phyloP scores from a whole-genome alignment of 192 early-diverging fungal genomes.

The Linnemannia zychae region DNA sequence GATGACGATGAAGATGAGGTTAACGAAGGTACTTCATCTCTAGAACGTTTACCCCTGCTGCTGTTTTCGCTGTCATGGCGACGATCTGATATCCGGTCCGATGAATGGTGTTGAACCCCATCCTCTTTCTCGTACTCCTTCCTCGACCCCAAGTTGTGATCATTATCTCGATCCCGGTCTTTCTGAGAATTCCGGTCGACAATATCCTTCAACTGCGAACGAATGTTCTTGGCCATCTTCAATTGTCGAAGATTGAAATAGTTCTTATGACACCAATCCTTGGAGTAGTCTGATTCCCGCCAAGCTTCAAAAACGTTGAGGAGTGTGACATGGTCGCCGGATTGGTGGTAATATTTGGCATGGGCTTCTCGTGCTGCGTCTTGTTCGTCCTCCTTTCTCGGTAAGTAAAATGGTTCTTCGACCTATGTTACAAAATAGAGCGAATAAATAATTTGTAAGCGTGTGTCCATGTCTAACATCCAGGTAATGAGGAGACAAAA shows the following conservation, averaged over 20 bases:
- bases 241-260: conserved; percentile 88
- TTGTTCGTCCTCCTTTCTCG: conserved; percentile 79
- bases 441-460: not conserved
- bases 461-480: not conserved
- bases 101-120: conserved; percentile 64
- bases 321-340: conserved; percentile 94
- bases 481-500: not conserved
- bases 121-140: conserved; percentile 64
- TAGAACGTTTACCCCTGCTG: not conserved
- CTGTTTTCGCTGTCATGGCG: not conserved
- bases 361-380: conserved; percentile 86
- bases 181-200: conserved; percentile 83
- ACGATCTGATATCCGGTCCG: not conserved
- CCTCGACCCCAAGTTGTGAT: conserved; percentile 14
- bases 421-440: conserved; percentile 38
- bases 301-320: conserved; percentile 87
- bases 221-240: conserved; percentile 84
- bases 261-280: conserved; percentile 93
- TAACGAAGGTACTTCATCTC: conserved; percentile 57
- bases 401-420: conserved; percentile 89
- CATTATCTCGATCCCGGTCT: conserved; percentile 7
- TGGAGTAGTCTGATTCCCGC: conserved; percentile 73
- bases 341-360: conserved; percentile 87
- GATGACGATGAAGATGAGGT: conserved; percentile 44
- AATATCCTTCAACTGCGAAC: conserved; percentile 90